phyloP scores from a whole-genome alignment of 768 basidiomycete species.

The Neoboletus magnificus region DNA sequence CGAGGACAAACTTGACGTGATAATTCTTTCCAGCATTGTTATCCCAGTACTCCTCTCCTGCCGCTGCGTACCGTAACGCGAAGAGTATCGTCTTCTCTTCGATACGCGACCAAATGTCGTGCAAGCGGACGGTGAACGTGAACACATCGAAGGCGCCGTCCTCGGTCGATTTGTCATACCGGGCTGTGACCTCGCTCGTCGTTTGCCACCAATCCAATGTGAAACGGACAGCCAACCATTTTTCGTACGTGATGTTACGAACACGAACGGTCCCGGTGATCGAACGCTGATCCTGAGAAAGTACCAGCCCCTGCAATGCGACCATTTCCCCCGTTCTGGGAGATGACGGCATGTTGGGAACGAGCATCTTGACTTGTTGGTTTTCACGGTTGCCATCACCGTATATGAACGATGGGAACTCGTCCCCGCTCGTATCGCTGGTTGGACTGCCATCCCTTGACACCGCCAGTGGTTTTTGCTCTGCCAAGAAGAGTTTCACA shows the following conservation, averaged over 20 bases:
- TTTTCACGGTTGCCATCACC: conserved; percentile 37
- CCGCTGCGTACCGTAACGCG: conserved; percentile 69
- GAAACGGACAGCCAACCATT: conserved; percentile 85
- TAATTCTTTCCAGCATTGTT: conserved; percentile 83
- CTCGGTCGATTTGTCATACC: conserved; percentile 47
- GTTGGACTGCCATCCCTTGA: conserved; percentile 88
- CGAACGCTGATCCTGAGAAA: conserved; percentile 48
- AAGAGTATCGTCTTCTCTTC: conserved; percentile 82
- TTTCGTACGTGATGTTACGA: conserved; percentile 83
- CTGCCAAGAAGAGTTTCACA: conserved; percentile 90
- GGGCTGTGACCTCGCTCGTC: conserved; percentile 86
- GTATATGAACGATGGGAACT: conserved; percentile 69
- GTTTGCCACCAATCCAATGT: conserved; percentile 97
- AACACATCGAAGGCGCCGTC: conserved; percentile 63
- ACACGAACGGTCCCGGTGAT: conserved; percentile 77
- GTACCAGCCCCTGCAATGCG: conserved; percentile 51
- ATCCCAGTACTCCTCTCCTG: conserved; percentile 86
- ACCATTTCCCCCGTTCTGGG: conserved; percentile 42
- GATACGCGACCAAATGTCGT: conserved; percentile 70
- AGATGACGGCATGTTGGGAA: conserved; percentile 63
- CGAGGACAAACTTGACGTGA: conserved; percentile 56
- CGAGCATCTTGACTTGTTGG: conserved; percentile 52
- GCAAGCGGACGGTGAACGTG: conserved; percentile 69
- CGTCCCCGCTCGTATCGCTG: conserved; percentile 78
- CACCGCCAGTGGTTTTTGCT: conserved; percentile 93